Evolutionary conservation across 163 green algal species (phyloP).

Genomic region (Picocystis sp.): DNA sequence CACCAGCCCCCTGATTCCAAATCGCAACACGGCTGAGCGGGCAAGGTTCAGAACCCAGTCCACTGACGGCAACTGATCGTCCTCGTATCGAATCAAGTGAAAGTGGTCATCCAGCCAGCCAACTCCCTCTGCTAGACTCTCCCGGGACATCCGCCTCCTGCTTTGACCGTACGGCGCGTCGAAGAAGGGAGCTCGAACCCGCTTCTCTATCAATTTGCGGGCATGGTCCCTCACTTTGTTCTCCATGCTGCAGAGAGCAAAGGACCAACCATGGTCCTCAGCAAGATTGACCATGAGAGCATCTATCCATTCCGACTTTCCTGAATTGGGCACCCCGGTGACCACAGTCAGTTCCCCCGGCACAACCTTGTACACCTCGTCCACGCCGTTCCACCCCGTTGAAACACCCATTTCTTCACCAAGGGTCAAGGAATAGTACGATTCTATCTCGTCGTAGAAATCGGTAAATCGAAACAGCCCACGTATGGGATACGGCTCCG

Average conservation of each 20-base stretch:
- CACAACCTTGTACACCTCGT: slow-evolving; percentile 35
- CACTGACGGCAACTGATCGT: slow-evolving; percentile 61
- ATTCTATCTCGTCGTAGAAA: slow-evolving; percentile 18
- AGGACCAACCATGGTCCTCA: slow-evolving; percentile 57
- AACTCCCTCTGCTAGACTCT: slow-evolving; percentile 44
- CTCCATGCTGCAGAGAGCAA: slow-evolving; percentile 88
- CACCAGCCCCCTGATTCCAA: slow-evolving; percentile 74
- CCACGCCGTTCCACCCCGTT: slow-evolving; percentile 52
- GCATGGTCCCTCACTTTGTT: slow-evolving; percentile 78
- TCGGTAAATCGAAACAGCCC: slow-evolving; percentile 28
- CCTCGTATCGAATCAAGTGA: slow-evolving; percentile 59
- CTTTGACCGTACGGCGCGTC: slow-evolving; percentile 18
- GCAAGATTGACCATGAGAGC: slow-evolving; percentile 76
- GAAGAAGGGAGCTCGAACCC: slow-evolving; percentile 64
- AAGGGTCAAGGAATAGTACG: slow-evolving; percentile 34
- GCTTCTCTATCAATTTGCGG: slow-evolving; percentile 78
- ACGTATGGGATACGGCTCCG: slow-evolving; percentile 22
- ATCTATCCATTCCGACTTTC: slow-evolving; percentile 93
- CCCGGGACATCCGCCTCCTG: slow-evolving; percentile 33
- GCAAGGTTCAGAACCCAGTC: slow-evolving; percentile 81
- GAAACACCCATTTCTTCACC: slow-evolving; percentile 33
- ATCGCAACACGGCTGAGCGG: slow-evolving; percentile 53
- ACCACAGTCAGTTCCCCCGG: slow-evolving; percentile 88
- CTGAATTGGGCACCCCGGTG: slow-evolving; percentile 83
- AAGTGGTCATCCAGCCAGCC: slow-evolving; percentile 68